These are phyloP conservation scores for Hemileccinum impolitum DNA, from an alignment of 768 basidiomycete species.

Conservation along the genomic window DNA sequence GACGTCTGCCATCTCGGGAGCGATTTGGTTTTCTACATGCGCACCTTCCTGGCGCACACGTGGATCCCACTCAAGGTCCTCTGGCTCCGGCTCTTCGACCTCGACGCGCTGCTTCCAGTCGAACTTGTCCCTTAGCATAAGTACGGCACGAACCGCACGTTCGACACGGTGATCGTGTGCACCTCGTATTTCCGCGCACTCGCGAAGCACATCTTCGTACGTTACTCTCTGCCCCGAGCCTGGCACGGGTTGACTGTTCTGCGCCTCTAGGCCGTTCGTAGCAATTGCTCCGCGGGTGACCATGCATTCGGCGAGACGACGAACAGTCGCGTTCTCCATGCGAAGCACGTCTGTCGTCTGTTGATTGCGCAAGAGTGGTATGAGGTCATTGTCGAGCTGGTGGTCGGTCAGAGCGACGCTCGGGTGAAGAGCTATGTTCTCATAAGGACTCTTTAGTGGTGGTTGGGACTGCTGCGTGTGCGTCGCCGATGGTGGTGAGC, in stretches of 20 bases:
- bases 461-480: constrained; percentile 3
- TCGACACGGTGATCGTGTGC: constrained; percentile 77
- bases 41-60: constrained; percentile 29
- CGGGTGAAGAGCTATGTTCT: constrained; percentile 69
- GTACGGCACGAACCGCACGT: constrained; percentile 74
- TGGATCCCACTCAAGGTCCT: constrained; percentile 73
- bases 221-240: constrained; percentile 25
- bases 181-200: constrained; percentile 61
- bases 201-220: constrained; percentile 59
- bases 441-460: constrained; percentile 46
- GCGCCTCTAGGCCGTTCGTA: constrained; percentile 45
- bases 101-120: constrained; percentile 82
- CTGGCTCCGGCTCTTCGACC: constrained; percentile 75
- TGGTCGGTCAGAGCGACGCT: constrained; percentile 52
- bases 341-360: constrained; percentile 75
- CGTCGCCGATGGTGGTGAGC: constrained; percentile 33
- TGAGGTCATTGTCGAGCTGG: constrained; percentile 70
- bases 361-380: constrained; percentile 71
- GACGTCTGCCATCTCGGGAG: constrained; percentile 22
- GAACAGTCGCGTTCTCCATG: constrained; percentile 69
- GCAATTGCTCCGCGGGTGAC: constrained; percentile 46
- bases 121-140: constrained; percentile 73
- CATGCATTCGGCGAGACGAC: constrained; percentile 67
- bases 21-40: constrained; percentile 6
- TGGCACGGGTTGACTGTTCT: constrained; percentile 23